Evolutionary conservation across 1,284 basidiomycete genomes (phyloP).

Genomic region (Trichosporon ovoides): DNA sequence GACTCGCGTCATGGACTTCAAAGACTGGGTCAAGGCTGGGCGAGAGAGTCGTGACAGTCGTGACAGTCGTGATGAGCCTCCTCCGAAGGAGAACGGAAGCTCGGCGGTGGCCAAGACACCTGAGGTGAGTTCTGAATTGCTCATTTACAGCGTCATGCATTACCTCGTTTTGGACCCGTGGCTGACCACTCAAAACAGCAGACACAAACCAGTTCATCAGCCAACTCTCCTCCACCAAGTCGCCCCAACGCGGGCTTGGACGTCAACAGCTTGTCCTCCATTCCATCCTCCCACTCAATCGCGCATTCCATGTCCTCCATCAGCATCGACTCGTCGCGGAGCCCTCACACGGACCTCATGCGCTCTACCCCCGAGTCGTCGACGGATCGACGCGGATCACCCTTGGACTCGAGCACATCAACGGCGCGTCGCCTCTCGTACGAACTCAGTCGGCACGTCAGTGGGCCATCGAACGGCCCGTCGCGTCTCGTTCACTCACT

Average conservation of each 20-base stretch:
- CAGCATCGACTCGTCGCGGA: conserved; percentile 22
- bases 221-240: background rate
- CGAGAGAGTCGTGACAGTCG: conserved; percentile 12
- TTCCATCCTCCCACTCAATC: conserved; percentile 10
- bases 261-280: conserved; percentile 7
- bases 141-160: background rate
- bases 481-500: background rate
- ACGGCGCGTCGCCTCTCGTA: conserved; percentile 1
- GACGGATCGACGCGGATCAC: background rate
- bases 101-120: background rate
- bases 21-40: conserved; percentile 25
- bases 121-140: too few relatives aligned
- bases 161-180: background rate
- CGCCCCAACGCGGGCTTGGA: background rate
- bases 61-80: too few relatives aligned
- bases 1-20: conserved; percentile 21
- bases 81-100: background rate
- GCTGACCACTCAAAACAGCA: background rate
- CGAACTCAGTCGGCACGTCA: conserved; percentile 1
- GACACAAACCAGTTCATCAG: background rate
- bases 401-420: background rate
- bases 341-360: conserved; percentile 7
- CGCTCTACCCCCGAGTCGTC: background rate
- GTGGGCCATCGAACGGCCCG: background rate
- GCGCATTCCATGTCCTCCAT: conserved; percentile 17